Evolutionary conservation across 2,329 filamentous ascomycete genomes (phyloP), one percentile per base, ranked within the genome.

Genomic region (Pezicula neosporulosa): DNA sequence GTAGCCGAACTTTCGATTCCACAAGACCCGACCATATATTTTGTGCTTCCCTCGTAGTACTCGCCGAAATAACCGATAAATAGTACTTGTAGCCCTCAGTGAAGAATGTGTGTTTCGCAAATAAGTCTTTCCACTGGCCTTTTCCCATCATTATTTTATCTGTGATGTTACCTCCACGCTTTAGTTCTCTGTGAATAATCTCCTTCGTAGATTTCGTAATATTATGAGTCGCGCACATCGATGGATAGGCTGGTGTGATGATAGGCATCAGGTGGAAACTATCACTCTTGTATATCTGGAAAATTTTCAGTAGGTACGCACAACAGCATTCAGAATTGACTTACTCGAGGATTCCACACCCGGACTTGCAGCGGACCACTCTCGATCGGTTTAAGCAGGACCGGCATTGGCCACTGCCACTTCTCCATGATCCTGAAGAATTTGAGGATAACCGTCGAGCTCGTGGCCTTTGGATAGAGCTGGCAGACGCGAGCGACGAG

Each of bases 191-290:
- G 58, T 90, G 82, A 64, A 99, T 91, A 46, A 97, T 83, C 6
- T 81, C 76, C 74, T 91, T 90, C 2, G 91, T 95, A 1, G 93
- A 97, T 58, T 82, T 77, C 3, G 89, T 92, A 54, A 99, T 86
- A 64, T 96, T 97, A 74, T 96, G 94, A 0, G 94, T 97, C 2
- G 94, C 87, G 68, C 94, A 97, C 92, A 97, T 97, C 46, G 91
- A 95, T 3, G 94, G 94, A 67, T 97, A 97, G 1, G 94, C 92
- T 1, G 94, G 94, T 1, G 94, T 99, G 64, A 99, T 97, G 69
- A 99, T 90, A 27, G 94, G 94, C 94, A 99, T 99, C 48, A 97
- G 76, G 69, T 97, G 93, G 59, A 84, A 89, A 41, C 82, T 82
- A 68, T 97, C 94, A 28, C 44, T 55, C 46, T 54, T 49, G 38